A percentile compares a stretch with the other conserved stretches of the same genome.
These are phyloP conservation scores for Colletotrichum incanum DNA, from an alignment of 2,329 filamentous ascomycete species.

Conservation along the genomic window DNA sequence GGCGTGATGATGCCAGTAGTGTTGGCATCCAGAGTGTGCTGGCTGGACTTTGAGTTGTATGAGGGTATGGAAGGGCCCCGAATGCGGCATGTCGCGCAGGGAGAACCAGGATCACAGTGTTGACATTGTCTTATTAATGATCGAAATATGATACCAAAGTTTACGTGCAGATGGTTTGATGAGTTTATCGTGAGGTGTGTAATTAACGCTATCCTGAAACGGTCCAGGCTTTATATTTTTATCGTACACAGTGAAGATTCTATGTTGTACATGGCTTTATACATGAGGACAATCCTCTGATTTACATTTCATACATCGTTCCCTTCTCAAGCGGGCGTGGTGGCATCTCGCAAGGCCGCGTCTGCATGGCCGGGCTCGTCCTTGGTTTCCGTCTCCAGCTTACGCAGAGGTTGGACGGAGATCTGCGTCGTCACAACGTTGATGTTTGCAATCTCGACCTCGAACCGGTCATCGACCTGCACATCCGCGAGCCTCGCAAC, in stretches of 20 bases:
- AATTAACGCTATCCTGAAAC: background rate
- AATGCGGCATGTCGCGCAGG: too few species aligned
- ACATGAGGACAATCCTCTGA: background rate
- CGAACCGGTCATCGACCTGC: constrained; percentile 66
- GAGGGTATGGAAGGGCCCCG: background rate
- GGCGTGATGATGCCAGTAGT: constrained; percentile 86
- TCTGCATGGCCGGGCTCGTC: background rate
- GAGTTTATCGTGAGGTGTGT: background rate
- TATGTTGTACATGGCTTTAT: background rate
- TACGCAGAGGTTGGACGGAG: constrained; percentile 17
- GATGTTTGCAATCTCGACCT: constrained; percentile 69
- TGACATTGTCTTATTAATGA: constrained; percentile 18
- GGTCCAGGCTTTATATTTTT: background rate
- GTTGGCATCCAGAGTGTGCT: constrained; percentile 88
- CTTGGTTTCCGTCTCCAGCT: background rate
- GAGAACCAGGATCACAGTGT: background rate
- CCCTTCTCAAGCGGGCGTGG: background rate
- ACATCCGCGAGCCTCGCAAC: constrained; percentile 60
- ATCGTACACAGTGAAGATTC: constrained; percentile 7
- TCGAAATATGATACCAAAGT: constrained; percentile 38
- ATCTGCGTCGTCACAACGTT: constrained; percentile 56
- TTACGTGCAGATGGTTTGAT: background rate
- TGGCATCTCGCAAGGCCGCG: background rate
- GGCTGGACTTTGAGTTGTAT: constrained; percentile 69
- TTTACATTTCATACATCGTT: background rate